phyloP scores from a whole-genome alignment of 345 rosid genomes.

The Bruguiera parviflora region DNA sequence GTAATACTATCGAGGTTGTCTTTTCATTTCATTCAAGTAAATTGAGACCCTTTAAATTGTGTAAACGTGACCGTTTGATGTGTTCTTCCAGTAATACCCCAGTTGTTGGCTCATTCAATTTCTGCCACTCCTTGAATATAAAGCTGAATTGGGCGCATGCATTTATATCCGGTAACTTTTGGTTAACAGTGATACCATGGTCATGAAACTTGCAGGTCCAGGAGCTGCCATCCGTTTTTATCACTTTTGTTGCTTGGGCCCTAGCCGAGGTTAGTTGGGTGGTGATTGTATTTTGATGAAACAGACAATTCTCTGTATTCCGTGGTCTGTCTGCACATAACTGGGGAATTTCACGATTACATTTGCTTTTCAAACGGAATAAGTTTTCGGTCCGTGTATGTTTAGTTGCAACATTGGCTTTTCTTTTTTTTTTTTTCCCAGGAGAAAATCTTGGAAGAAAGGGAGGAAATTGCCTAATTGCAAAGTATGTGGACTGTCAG shows the following conservation, averaged over 20 bases:
- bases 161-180: background rate
- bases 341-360: background rate
- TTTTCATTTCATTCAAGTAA: background rate
- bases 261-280: slow-evolving; percentile 54
- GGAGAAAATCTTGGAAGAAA: no score
- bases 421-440: no score
- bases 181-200: background rate
- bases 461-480: no score
- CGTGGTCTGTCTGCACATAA: slow-evolving; percentile 3
- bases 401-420: no score
- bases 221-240: slow-evolving; percentile 55
- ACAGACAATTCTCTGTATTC: slow-evolving; percentile 1
- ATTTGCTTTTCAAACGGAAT: background rate
- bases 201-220: slow-evolving; percentile 43
- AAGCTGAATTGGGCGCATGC: background rate
- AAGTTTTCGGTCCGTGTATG: no score
- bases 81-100: no score
- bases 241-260: slow-evolving; percentile 74
- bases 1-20: slow-evolving; percentile 54
- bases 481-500: no score
- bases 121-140: no score
- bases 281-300: background rate
- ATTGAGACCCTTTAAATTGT: no score
- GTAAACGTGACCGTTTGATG: no score
- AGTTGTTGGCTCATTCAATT: background rate